Conservation (phyloP, 2,329 filamentous ascomycete species). For the Scytalidium lignicola region DNA sequence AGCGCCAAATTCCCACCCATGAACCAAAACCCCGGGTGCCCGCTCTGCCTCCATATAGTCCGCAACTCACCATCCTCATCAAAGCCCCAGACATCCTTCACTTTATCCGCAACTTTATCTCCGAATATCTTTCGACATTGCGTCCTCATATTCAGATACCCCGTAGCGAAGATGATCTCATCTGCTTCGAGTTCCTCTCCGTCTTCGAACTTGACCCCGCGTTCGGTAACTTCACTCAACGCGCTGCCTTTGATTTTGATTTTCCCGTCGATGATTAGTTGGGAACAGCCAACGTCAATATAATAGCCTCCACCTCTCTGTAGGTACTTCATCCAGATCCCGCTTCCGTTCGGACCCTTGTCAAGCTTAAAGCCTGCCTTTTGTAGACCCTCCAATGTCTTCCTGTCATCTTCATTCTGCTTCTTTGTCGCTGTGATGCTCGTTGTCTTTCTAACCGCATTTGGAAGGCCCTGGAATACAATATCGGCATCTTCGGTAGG, state of each 20-base stretch:
- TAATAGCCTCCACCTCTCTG: conserved; percentile 55
- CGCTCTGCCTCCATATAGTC: conserved; percentile 40
- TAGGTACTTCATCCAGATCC: conserved; percentile 53
- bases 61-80: conserved; percentile 42
- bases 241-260: conserved; percentile 46
- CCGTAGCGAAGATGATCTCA: conserved; percentile 43
- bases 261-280: conserved; percentile 47
- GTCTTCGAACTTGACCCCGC: conserved; percentile 35
- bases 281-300: conserved; percentile 47
- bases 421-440: conserved; percentile 41
- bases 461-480: conserved; percentile 51
- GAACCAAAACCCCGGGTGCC: conserved; percentile 45
- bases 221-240: conserved; percentile 36
- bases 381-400: conserved; percentile 42
- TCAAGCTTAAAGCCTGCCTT: conserved; percentile 55
- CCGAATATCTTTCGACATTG: conserved; percentile 45
- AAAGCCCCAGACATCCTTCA: conserved; percentile 44
- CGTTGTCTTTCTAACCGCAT: conserved; percentile 53
- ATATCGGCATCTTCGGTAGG: conserved; percentile 64
- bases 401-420: conserved; percentile 31
- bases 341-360: conserved; percentile 46
- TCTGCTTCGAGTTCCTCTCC: conserved; percentile 43
- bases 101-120: conserved; percentile 42
- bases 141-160: conserved; percentile 50
- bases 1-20: conserved; percentile 45